Conservation (phyloP, 1,139 yeast species). For the Kluyveromyces marxianus region DNA sequence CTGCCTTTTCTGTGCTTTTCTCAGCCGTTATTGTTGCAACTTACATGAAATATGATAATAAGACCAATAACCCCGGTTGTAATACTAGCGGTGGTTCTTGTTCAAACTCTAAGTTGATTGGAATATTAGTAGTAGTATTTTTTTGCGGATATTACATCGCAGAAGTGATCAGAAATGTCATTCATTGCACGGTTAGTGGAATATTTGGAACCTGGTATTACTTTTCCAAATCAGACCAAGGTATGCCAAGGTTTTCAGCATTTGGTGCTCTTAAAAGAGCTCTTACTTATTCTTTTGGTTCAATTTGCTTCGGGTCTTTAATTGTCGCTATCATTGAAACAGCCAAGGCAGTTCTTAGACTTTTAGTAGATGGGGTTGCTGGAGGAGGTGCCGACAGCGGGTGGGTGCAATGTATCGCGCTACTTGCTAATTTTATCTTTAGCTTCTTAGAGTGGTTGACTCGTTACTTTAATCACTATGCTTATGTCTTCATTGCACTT, state of each 20-base stretch:
- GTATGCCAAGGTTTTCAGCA: constrained; percentile 76
- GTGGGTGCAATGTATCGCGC: constrained; percentile 47
- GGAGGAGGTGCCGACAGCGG: constrained; percentile 44
- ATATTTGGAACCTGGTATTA: constrained; percentile 91
- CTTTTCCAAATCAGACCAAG: constrained; percentile 67
- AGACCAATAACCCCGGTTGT: constrained; percentile 42
- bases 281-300: constrained; percentile 80
- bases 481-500: constrained; percentile 79
- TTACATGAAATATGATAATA: constrained; percentile 62
- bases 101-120: constrained; percentile 59
- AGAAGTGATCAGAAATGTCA: constrained; percentile 77
- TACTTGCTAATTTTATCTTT: constrained; percentile 53
- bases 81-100: constrained; percentile 56
- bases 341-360: constrained; percentile 42
- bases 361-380: constrained; percentile 40
- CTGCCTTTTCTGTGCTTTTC: constrained; percentile 59
- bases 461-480: constrained; percentile 83
- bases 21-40: constrained; percentile 64
- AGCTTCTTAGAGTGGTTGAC: constrained; percentile 72
- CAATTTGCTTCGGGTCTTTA: constrained; percentile 82
- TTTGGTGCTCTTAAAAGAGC: constrained; percentile 77
- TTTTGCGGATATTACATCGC: constrained; percentile 83
- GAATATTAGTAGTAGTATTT: constrained; percentile 57
- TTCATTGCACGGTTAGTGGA: constrained; percentile 80
- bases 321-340: constrained; percentile 72